Conservation (phyloP, 176 grass and related monocot genomes). For the Rhipidocladum racemiflorum region DNA sequence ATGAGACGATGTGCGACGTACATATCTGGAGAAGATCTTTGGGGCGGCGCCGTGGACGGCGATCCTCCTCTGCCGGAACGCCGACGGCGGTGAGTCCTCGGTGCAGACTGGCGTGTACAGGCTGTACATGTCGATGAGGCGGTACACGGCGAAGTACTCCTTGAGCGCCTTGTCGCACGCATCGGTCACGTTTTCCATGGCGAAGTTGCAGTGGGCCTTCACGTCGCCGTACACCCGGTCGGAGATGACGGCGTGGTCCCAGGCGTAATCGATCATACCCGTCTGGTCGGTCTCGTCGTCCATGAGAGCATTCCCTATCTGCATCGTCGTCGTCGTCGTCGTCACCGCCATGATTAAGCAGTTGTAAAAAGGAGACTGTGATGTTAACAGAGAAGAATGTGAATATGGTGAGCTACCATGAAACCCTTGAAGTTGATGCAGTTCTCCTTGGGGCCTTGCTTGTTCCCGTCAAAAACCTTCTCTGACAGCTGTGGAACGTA, state of each 20-base stretch:
- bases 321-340: neutral
- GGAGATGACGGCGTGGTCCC: conserved; percentile 97
- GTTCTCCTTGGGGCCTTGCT: conserved; percentile 47
- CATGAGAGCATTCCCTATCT: conserved; percentile 87
- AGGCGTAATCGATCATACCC: conserved; percentile 93
- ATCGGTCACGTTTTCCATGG: conserved; percentile 8
- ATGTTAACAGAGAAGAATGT: neutral
- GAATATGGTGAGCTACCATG: conserved; percentile 42
- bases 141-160: conserved; percentile 76
- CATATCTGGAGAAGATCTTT: conserved; percentile 67
- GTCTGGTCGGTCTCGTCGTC: conserved; percentile 80
- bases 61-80: conserved; percentile 17
- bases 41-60: conserved; percentile 50
- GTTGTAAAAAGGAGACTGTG: neutral
- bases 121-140: conserved; percentile 97
- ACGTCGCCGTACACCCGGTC: conserved; percentile 76
- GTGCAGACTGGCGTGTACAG: conserved; percentile 78
- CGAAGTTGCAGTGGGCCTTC: conserved; percentile 70
- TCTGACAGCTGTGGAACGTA: conserved; percentile 91
- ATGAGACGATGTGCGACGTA: neutral
- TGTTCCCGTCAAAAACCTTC: conserved; percentile 91
- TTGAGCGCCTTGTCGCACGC: conserved; percentile 48
- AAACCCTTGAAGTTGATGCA: conserved; percentile 96
- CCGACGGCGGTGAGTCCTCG: neutral
- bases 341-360: neutral